Conservation (phyloP, 176 grass and related monocot genomes). For the Oryza coarctata region DNA sequence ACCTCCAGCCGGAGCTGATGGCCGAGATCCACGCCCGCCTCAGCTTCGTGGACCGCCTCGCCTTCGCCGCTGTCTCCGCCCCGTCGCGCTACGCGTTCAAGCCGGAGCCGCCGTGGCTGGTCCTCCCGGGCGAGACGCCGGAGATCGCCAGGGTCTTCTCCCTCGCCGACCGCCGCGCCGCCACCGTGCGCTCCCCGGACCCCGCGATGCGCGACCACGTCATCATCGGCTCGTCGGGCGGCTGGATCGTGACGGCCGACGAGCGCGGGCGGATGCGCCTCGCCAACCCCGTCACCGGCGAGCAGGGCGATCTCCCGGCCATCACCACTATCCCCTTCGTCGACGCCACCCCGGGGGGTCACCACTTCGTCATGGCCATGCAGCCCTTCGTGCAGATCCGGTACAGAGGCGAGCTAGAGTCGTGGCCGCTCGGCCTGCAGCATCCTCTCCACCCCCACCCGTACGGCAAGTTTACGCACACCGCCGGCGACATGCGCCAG, state of each 20-base stretch:
- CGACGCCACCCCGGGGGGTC: not conserved
- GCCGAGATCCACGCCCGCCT: not conserved
- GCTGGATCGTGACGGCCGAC: constrained; percentile 8
- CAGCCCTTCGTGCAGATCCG: not conserved
- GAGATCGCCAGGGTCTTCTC: not conserved
- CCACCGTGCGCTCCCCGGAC: not conserved
- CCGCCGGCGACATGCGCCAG: not conserved
- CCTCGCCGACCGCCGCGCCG: not conserved
- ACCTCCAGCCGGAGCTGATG: not conserved
- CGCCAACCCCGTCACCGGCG: constrained; percentile 1
- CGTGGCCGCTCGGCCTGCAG: no score
- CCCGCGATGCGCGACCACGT: not conserved
- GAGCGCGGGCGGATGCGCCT: not conserved
- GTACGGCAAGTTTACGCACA: rapidly evolving
- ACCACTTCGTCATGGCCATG: not conserved
- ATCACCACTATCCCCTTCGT: not conserved
- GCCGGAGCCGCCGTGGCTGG: not conserved
- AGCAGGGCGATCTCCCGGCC: not conserved
- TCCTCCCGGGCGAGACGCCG: not conserved
- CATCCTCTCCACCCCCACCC: no score
- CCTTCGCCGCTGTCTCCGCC: not conserved
- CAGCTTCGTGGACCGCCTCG: not conserved
- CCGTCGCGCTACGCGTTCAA: not conserved
- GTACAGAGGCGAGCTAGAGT: not conserved
- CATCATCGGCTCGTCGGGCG: constrained; percentile 3